phyloP scores from a whole-genome alignment of 345 rosid species.

The Noccaea bulbosa region DNA sequence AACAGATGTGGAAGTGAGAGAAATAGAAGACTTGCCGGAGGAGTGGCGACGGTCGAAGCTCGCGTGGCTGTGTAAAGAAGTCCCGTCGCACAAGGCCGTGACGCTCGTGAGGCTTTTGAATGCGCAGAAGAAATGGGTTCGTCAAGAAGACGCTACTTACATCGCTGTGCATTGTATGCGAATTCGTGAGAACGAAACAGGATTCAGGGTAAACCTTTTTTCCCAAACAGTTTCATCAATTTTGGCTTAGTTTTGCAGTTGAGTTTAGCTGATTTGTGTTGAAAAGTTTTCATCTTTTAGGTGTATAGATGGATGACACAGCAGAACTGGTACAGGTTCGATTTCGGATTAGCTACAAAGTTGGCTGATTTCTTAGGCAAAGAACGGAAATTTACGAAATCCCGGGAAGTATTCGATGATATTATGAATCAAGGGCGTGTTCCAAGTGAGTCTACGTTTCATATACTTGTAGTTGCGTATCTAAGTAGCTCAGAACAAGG shows the following conservation, averaged over 20 bases:
- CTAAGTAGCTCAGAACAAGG: slow-evolving; percentile 71
- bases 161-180: slow-evolving; percentile 72
- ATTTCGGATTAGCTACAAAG: slow-evolving; percentile 87
- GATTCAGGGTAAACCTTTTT: slow-evolving; percentile 56
- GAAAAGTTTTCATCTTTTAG: slow-evolving; percentile 49
- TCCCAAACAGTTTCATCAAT: background rate
- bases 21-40: slow-evolving; percentile 75
- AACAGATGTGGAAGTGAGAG: slow-evolving; percentile 62
- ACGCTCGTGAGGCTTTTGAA: slow-evolving; percentile 70
- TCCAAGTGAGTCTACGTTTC: slow-evolving; percentile 89
- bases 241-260: background rate
- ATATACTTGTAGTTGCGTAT: slow-evolving; percentile 77
- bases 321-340: slow-evolving; percentile 80
- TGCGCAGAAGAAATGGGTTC: slow-evolving; percentile 85
- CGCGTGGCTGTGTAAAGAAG: slow-evolving; percentile 92
- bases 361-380: slow-evolving; percentile 86
- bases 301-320: slow-evolving; percentile 94
- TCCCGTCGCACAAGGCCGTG: slow-evolving; percentile 73
- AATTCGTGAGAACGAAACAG: slow-evolving; percentile 83
- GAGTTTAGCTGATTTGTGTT: slow-evolving; percentile 1
- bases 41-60: slow-evolving; percentile 86
- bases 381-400: slow-evolving; percentile 73
- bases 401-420: slow-evolving; percentile 80
- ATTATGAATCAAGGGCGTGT: slow-evolving; percentile 85
- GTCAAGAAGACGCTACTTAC: slow-evolving; percentile 82